Evolutionary conservation across 2,329 filamentous ascomycete genomes (phyloP), one percentile per base, ranked within the genome.

Genomic region (Penicillium capsulatum): DNA sequence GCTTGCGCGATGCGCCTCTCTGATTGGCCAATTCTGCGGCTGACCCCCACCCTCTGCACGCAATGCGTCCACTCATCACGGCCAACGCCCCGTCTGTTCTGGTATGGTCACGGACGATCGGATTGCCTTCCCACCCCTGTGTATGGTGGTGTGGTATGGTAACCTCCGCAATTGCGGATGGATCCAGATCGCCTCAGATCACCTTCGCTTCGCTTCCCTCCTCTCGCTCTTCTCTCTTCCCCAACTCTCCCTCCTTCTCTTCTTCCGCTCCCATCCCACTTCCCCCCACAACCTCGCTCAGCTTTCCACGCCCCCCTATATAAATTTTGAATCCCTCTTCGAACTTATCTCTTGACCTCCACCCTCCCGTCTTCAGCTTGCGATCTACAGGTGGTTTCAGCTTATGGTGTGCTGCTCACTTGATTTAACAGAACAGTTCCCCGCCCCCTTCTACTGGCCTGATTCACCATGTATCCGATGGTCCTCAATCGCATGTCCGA

Each of bases 401-500:
- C 51, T 62, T 51, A 42, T 58, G 57, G 52, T 59, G 50, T 59
- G 45, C 50, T 59, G 55, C 64, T 67, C 58, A 66, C 61, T 56
- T 63, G 48, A 57, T 53, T 55, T 46, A 54, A 61, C 57, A 65
- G 58, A 60, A 63, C 54, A 49, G 47, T 51, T 38, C 40, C 31
- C 31, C n/a, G n/a, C n/a, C n/a, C n/a, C n/a, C 32, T 27, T 36
- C 14, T 41, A 36, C 28, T 17, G 27, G 16, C 34, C 17, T 10
- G 29, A 36, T 11, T 33, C 45, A 54, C 26, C 27, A 68, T 68
- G 64, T 61, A 55, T 47, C 64, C 63, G 34, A 61, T 65, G 55
- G 55, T 68, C 40, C 55, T 63, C 46, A 61, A 61, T 54, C 53
- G 54, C 44, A 50, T 63, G 37, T 61, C 63, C 41, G 61, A 68